Base-by-base conservation (phyloP, 2,329 filamentous ascomycete genomes). In the Monilinia polystroma region DNA sequence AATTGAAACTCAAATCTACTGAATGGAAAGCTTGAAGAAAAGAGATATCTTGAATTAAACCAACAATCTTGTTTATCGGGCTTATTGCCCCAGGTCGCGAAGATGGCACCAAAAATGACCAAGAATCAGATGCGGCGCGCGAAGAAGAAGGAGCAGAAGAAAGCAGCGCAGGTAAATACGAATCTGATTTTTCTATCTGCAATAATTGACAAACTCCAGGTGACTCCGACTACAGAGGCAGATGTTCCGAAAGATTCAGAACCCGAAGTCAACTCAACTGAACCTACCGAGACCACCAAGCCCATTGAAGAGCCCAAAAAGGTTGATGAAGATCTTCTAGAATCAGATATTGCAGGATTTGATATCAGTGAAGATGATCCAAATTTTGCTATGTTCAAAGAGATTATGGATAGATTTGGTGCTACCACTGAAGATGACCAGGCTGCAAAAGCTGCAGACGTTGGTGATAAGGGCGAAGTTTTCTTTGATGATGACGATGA, bases 111-210 rank as follows among this genome's bases (percentile, higher is more conserved):
- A 72, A 96, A 94, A 82, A 88, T 90, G 82, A 93, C 90, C 78
- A 98, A 97, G 83, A 97, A 97, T 80, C 92, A 96, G 80, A 89
- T 93, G 82, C 87, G 93, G 78, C 88, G 94, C 78, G 91, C 92
- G 59, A 93, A 94, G 83, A 97, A 95, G 86, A 97, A 97, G 88
- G 90, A 92, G 74, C 87, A 92, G 77, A 96, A 96, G 81, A 88
- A 88, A 20, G 79, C 86, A 72, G 80, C 85, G 77, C 81, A 87
- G 73, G 85, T 86, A 65, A 70, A 78, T 72, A 38, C 11, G 18
- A 11, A 5, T 35, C 32, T 23, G 11, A 14, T 3, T 23, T 23
- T 54, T 1, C 38, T 45, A 43, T 57, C 51, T 57, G 55, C 67
- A 41, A 67, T 54, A 38, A 63, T 58, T 67, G 68, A 55, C 10